These are phyloP conservation scores for Sporothrix pseudoabietina DNA, from an alignment of 2,329 filamentous ascomycete species.

Conservation along the genomic window DNA sequence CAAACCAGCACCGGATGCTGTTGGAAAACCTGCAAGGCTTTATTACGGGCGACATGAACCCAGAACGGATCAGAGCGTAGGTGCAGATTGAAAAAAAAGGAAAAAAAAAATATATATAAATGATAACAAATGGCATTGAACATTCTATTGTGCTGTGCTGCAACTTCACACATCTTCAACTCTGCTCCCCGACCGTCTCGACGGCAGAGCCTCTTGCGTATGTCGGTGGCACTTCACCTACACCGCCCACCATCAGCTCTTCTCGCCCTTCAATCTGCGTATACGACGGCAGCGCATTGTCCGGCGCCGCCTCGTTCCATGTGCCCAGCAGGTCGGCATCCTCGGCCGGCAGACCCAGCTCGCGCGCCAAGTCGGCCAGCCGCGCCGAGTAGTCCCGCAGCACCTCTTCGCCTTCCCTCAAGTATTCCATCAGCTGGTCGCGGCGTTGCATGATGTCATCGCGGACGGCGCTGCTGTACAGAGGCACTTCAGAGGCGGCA, in stretches of 20 bases:
- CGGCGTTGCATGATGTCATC: slow-evolving; percentile 39
- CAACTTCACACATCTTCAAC: background rate
- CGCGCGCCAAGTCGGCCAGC: slow-evolving; percentile 38
- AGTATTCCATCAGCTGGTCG: slow-evolving; percentile 39
- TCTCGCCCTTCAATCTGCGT: slow-evolving; percentile 38
- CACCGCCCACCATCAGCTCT: slow-evolving; percentile 41
- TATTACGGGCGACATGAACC: slow-evolving; percentile 17
- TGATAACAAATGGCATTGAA: background rate
- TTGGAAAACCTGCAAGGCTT: slow-evolving; percentile 32
- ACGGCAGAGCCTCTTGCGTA: slow-evolving; percentile 29
- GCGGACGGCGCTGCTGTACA: slow-evolving; percentile 36
- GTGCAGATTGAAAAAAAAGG: background rate
- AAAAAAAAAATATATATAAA: background rate
- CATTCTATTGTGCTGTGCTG: background rate
- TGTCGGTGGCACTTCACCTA: slow-evolving; percentile 40
- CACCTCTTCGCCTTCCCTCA: slow-evolving; percentile 40
- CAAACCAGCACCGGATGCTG: slow-evolving; percentile 30
- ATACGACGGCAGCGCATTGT: slow-evolving; percentile 41
- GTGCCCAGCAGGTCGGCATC: slow-evolving; percentile 38
- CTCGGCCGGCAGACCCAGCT: slow-evolving; percentile 38
- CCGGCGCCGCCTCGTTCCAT: slow-evolving; percentile 40
- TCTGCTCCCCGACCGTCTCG: background rate
- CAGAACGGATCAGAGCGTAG: slow-evolving; percentile 25
- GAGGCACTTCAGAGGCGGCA: slow-evolving; percentile 39
- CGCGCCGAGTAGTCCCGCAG: slow-evolving; percentile 41